Conservation (phyloP, 1,139 yeast genomes). For the Kodamaea fungicola region DNA sequence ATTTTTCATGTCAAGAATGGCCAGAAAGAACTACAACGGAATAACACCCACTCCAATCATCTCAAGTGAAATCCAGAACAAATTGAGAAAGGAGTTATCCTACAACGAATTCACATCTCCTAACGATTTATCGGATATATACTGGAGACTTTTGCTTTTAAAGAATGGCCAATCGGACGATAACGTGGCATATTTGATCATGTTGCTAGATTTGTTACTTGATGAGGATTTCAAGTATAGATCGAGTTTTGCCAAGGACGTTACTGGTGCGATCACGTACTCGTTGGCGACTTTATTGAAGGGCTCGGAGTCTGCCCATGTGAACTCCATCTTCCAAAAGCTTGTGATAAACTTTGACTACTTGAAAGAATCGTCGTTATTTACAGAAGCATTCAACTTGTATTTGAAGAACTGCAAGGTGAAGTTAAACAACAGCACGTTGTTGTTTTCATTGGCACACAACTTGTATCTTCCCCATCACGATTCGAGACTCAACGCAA, state of each 20-base stretch:
- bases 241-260: conserved; percentile 17
- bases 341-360: conserved; percentile 11
- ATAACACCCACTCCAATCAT: conserved; percentile 13
- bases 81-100: conserved; percentile 11
- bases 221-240: conserved; percentile 9
- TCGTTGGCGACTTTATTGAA: conserved; percentile 11
- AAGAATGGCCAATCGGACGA: conserved; percentile 16
- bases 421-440: not conserved
- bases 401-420: conserved; percentile 11
- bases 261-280: conserved; percentile 13
- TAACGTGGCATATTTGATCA: conserved; percentile 9
- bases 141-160: conserved; percentile 38
- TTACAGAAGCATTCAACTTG: conserved; percentile 18
- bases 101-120: conserved; percentile 11
- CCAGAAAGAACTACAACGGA: conserved; percentile 11
- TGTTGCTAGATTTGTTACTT: conserved; percentile 12
- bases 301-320: conserved; percentile 4
- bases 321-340: conserved; percentile 6
- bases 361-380: conserved; percentile 19
- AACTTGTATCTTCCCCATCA: conserved; percentile 48
- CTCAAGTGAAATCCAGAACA: conserved; percentile 11
- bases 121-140: conserved; percentile 27
- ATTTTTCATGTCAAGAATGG: conserved; percentile 36
- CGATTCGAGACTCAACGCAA: conserved; percentile 43
- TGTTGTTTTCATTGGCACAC: conserved; percentile 14